Conservation (phyloP, 768 basidiomycete genomes). For the Gloeostereum incarnatum region DNA sequence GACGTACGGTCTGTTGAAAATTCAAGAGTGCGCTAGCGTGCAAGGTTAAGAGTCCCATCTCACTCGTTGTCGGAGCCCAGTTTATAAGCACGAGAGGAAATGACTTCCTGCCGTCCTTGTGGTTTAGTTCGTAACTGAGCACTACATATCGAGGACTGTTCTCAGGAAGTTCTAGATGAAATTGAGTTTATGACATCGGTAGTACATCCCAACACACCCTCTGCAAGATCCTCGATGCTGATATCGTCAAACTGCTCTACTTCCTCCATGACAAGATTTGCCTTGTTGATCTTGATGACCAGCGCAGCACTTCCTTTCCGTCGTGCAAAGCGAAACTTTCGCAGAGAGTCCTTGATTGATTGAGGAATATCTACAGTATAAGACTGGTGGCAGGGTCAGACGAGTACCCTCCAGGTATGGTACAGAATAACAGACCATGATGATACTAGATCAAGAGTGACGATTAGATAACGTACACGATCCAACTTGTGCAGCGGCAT, state of each 20-base stretch:
- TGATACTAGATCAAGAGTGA: constrained; percentile 1
- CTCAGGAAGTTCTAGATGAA: constrained; percentile 68
- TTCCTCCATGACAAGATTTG: constrained; percentile 71
- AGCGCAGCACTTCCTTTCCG: constrained; percentile 72
- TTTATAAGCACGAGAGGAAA: constrained; percentile 83
- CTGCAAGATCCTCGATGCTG: constrained; percentile 76
- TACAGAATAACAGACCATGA: constrained; percentile 6
- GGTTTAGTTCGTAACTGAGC: constrained; percentile 73
- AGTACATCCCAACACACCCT: constrained; percentile 40
- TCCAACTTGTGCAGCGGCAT: no score
- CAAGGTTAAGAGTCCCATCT: constrained; percentile 67
- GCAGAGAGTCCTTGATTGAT: constrained; percentile 64
- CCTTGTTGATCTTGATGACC: constrained; percentile 87
- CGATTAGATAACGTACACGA: neutral
- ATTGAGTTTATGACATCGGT: neutral
- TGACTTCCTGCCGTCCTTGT: constrained; percentile 75
- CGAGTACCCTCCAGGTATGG: neutral
- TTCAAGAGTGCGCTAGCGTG: constrained; percentile 77
- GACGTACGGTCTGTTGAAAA: constrained; percentile 69
- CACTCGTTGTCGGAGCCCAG: constrained; percentile 76
- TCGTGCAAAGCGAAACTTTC: constrained; percentile 74
- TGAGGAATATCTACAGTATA: constrained; percentile 82
- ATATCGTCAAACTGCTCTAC: constrained; percentile 73
- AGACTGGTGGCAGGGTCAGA: constrained; percentile 27
- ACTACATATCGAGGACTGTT: constrained; percentile 75